Conservation (phyloP, 2,329 filamentous ascomycete genomes). For the Cryphonectria radicalis region DNA sequence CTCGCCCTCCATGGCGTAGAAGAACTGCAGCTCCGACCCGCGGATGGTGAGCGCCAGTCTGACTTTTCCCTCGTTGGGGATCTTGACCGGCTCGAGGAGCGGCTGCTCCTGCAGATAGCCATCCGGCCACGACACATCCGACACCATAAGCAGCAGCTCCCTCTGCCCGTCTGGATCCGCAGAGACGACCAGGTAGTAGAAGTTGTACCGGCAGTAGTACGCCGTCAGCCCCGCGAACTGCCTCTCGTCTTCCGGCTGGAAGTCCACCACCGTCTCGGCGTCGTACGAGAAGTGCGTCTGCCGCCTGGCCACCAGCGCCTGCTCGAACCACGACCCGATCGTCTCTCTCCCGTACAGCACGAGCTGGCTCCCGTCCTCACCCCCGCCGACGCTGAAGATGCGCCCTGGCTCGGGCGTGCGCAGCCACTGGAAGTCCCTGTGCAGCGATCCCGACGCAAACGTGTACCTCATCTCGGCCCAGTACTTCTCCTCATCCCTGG, state of each 20-base stretch:
- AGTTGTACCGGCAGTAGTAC: constrained; percentile 68
- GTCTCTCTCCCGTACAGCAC: constrained; percentile 55
- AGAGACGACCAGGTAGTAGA: constrained; percentile 66
- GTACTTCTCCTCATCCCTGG: constrained; percentile 52
- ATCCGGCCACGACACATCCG: constrained; percentile 60
- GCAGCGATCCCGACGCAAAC: constrained; percentile 45
- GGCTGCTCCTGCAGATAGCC: constrained; percentile 50
- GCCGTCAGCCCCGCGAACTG: constrained; percentile 64
- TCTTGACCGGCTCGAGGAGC: constrained; percentile 46
- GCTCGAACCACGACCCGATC: constrained; percentile 63
- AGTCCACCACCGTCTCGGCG: constrained; percentile 59
- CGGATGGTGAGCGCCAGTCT: constrained; percentile 55
- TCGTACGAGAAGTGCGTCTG: constrained; percentile 65
- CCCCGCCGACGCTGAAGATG: constrained; percentile 49
- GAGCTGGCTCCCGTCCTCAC: constrained; percentile 46
- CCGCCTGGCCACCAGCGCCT: constrained; percentile 57
- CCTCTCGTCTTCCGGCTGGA: constrained; percentile 60
- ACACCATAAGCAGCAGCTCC: constrained; percentile 61
- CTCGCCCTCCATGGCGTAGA: constrained; percentile 55
- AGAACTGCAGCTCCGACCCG: constrained; percentile 59
- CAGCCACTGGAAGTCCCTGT: constrained; percentile 61
- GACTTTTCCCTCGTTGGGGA: constrained; percentile 61
- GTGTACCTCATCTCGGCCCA: constrained; percentile 55
- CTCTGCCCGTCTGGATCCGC: constrained; percentile 59
- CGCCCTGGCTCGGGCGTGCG: constrained; percentile 59